These are phyloP conservation scores for Aspergillus baeticus DNA, from an alignment of 495 filamentous ascomycete species.

Conservation along the genomic window DNA sequence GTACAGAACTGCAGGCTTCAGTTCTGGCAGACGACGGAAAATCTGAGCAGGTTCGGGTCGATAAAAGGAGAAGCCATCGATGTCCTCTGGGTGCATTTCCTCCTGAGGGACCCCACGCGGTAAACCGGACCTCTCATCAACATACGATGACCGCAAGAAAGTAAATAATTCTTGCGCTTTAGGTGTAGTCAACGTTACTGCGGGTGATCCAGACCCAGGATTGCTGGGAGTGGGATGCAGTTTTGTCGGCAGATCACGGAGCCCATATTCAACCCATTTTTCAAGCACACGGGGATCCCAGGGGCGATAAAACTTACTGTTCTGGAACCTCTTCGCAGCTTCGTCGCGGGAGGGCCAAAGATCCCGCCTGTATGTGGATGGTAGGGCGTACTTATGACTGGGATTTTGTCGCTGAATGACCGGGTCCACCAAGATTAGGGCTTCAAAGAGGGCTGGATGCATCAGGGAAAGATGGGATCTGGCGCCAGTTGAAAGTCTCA, in stretches of 20 bases:
- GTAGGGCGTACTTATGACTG: background rate
- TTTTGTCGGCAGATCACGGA: background rate
- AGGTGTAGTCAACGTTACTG: slow-evolving; percentile 6
- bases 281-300: slow-evolving; percentile 12
- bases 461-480: slow-evolving; percentile 9
- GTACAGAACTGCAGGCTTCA: slow-evolving; percentile 50
- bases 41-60: slow-evolving; percentile 55
- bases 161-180: slow-evolving; percentile 2
- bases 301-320: background rate
- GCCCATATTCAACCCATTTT: slow-evolving; percentile 6
- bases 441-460: slow-evolving; percentile 8
- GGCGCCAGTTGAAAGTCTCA: slow-evolving; percentile 27
- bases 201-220: background rate
- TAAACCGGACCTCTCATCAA: background rate
- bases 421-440: slow-evolving; percentile 14
- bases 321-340: background rate
- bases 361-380: background rate
- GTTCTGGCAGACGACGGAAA: slow-evolving; percentile 33
- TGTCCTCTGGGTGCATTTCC: background rate
- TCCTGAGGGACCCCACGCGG: background rate
- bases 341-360: background rate
- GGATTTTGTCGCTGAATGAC: background rate
- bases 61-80: slow-evolving; percentile 21
- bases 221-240: background rate
- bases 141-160: slow-evolving; percentile 5